Evolutionary conservation across 2,329 filamentous ascomycete genomes (phyloP), one percentile per base, ranked within the genome.

Genomic region (Magnaporthiopsis incrustans): DNA sequence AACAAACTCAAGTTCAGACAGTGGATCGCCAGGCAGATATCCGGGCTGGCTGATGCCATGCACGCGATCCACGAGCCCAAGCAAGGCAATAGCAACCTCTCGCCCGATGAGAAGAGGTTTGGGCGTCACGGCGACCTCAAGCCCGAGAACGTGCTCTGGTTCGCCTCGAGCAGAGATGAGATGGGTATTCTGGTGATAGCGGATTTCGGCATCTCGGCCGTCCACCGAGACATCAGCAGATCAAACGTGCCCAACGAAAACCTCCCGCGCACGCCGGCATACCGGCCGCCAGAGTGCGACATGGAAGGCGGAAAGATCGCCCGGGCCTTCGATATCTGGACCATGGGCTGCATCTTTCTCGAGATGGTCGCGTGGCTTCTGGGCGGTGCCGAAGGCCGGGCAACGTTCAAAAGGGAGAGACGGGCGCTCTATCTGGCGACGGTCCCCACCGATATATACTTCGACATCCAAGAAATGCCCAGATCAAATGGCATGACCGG

Each of bases 101-200:
- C 26, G 22, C 44, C 6, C 12, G n/a, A 27, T 25, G 60, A 22
- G 8, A n/a, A 35, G 6, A 62, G n/a, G 61, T 62, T 56, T 7
- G 61, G 61, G 50, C 61, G 50, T 7, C 61, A 62, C 32, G 68
- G 68, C 4, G 68, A 70, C n/a, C 67, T 70, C 50, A 70, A 70
- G 35, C 68, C 69, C 0, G 66, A 70, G 25, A 70, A 70, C 26
- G 66, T 70, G 0, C 64, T 70, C 6, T 69, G 66, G 66, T 70
- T 66, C 26, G 44, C 15, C 30, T 18, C 14, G 6, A 3, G 15
- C 22, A 11, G n/a, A 4, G 33, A 30, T 7, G 12, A 5, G 8
- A 14, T 27, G 1, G 66, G 53, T 15, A 66, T 57, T 0, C 53
- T 64, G 6, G 63, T 63, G 57, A 33, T 63, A 26, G 53, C 67